Base-by-base conservation (phyloP, 805 yeast genomes). In the Pichia ethanolica region DNA sequence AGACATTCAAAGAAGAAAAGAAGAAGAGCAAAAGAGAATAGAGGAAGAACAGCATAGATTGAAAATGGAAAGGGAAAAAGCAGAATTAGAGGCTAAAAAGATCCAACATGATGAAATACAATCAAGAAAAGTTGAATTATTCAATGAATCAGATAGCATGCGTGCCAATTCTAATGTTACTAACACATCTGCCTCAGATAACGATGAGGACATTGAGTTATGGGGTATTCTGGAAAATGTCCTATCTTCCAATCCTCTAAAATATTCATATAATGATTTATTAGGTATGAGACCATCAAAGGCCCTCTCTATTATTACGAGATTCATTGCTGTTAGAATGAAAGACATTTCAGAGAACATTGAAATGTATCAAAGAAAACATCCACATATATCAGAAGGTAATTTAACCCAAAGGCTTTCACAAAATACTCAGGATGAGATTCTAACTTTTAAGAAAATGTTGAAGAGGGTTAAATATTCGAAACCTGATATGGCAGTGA, bases 211-310 rank as follows among this genome's bases (percentile, higher is more conserved):
- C 11, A 42, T 42, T 9, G 35, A 41, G n/a, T 14, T 40, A 5
- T 34, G 41, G 49, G 8, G 13, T 36, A 27, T 35, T 20, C 11
- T 46, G n/a, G 35, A 35, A 35, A 35, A 32, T 7, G 9, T 7
- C 7, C 9, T 30, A 30, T 11, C 39, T 9, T 12, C n/a, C 4
- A 35, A 33, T n/a, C 38, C 39, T 1, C 20, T 35, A 14, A 37
- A 47, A 9, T 35, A 47, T 42, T 35, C 44, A 5, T n/a, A 38
- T 5, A 37, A 47, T 13, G 48, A 40, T 5, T 30, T 48, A 12
- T 27, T 44, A 3, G 43, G 37, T 3, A 44, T 48, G 48, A 44
- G 37, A 26, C 53, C 56, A 12, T 14, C 42, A n/a, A 45, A 47
- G 10, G 49, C 53, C 4, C 34, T 51, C 28, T 46, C 45, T 5